These are phyloP conservation scores for Talaromyces adpressus DNA, from an alignment of 495 filamentous ascomycete species.

Conservation along the genomic window DNA sequence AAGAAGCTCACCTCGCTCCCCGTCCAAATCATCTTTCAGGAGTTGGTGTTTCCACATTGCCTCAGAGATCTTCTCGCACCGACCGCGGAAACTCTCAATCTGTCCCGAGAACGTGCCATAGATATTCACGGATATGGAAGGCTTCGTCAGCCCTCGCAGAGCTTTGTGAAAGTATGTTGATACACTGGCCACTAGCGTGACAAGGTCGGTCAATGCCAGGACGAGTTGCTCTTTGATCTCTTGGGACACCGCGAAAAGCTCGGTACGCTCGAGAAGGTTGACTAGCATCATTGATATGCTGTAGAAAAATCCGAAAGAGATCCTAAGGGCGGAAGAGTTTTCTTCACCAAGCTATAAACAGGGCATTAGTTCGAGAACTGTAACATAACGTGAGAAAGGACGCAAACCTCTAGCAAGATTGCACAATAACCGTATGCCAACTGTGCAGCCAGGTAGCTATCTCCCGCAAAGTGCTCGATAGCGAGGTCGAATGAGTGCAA, in stretches of 20 bases:
- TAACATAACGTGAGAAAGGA: neutral
- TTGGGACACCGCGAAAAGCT: conserved; percentile 27
- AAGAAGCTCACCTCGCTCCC: conserved; percentile 12
- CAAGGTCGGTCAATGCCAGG: conserved; percentile 26
- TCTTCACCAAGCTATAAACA: conserved; percentile 24
- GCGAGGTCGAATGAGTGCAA: conserved; percentile 26
- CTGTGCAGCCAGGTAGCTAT: conserved; percentile 29
- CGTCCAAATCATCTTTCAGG: conserved; percentile 16
- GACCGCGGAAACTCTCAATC: conserved; percentile 24
- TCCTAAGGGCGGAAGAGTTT: conserved; percentile 24
- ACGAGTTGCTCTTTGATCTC: conserved; percentile 35
- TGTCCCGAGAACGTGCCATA: conserved; percentile 23
- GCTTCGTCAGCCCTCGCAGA: conserved; percentile 15
- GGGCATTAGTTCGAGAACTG: neutral
- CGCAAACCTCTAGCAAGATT: conserved; percentile 28
- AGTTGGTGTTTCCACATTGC: conserved; percentile 34
- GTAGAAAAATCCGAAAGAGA: conserved; percentile 31
- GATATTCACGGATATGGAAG: conserved; percentile 27
- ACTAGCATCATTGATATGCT: conserved; percentile 24
- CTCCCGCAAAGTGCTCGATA: conserved; percentile 25
- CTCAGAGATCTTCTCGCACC: conserved; percentile 25
- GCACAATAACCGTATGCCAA: conserved; percentile 31
- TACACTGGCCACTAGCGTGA: conserved; percentile 26
- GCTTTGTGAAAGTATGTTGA: conserved; percentile 25
- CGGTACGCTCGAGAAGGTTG: conserved; percentile 26